A percentile compares a stretch with the other conserved stretches of the same genome.
phyloP scores from a whole-genome alignment of 106 monocot species.

The Acanthochlamys bracteata region DNA sequence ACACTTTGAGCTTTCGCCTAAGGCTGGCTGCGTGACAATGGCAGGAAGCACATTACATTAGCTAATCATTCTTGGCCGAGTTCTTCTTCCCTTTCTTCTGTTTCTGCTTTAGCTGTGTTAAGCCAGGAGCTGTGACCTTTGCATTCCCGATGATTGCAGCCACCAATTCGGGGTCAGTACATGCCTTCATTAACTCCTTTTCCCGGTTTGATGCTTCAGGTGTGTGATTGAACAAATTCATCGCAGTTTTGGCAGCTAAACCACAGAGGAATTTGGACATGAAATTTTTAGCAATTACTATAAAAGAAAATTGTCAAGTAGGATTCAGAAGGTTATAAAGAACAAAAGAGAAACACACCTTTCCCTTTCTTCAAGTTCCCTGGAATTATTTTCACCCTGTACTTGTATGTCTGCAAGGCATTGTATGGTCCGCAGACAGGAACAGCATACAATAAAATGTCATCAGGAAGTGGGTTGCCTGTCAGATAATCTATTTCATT shows the following conservation, averaged over 20 bases:
- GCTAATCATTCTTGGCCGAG: constrained; percentile 39
- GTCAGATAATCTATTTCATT: constrained; percentile 91
- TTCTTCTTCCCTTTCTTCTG: constrained; percentile 93
- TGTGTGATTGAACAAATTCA: constrained; percentile 78
- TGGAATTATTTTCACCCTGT: constrained; percentile 93
- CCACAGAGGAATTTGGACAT: not conserved
- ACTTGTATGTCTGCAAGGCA: constrained; percentile 92
- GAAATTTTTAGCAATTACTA: too few species aligned
- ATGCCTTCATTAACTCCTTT: constrained; percentile 95
- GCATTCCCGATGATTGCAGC: constrained; percentile 90
- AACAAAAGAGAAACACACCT: constrained; percentile 35
- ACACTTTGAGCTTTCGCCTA: too few species aligned
- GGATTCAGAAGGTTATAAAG: not conserved
- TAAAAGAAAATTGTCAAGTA: not conserved
- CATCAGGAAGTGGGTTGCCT: constrained; percentile 76
- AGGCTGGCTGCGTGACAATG: too few species aligned
- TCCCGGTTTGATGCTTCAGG: constrained; percentile 64
- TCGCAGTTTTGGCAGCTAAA: constrained; percentile 89
- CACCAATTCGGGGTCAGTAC: constrained; percentile 81
- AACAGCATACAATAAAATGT: constrained; percentile 87
- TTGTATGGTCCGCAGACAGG: constrained; percentile 95
- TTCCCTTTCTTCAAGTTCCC: constrained; percentile 94
- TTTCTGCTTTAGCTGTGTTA: constrained; percentile 91
- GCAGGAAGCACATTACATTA: too few species aligned
- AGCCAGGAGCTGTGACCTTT: constrained; percentile 89